A percentile compares a stretch with the other conserved stretches of the same genome.
These are phyloP conservation scores for Macrolepiota dolichaula DNA, from an alignment of 768 basidiomycete genomes.

Conservation along the genomic window DNA sequence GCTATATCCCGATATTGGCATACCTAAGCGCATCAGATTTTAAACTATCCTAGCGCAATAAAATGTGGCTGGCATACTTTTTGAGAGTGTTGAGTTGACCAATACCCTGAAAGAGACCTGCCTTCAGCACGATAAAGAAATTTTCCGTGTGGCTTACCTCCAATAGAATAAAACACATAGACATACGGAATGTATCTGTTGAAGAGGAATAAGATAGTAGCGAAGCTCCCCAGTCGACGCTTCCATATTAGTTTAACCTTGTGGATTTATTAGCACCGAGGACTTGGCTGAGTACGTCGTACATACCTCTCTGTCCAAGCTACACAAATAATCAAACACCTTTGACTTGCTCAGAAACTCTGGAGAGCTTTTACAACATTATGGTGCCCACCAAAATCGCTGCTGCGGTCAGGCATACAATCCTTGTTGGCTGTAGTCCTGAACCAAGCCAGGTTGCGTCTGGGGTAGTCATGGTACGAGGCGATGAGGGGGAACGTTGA, in stretches of 20 bases:
- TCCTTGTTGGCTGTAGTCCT: neutral
- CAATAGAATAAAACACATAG: neutral
- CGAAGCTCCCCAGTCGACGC: constrained; percentile 7
- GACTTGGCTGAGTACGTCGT: neutral
- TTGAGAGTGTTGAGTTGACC: neutral
- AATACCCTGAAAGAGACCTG: neutral
- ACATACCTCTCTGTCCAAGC: constrained; percentile 1
- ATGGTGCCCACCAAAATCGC: neutral
- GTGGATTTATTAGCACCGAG: neutral
- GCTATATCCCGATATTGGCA: neutral
- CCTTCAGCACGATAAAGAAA: neutral
- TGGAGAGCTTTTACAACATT: neutral
- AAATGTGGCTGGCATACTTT: neutral
- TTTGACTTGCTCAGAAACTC: neutral
- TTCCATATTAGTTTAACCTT: constrained; percentile 10
- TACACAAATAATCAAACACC: constrained; percentile 3
- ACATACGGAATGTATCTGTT: constrained; percentile 4
- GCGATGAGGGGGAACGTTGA: too few relatives aligned
- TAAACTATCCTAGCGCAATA: neutral
- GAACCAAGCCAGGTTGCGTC: neutral
- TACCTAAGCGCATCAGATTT: neutral
- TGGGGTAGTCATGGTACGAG: neutral
- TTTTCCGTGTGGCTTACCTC: neutral
- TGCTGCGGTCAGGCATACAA: neutral
- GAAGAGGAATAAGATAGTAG: neutral